phyloP scores from a whole-genome alignment of 129 eudicot genomes.

The Ambrosia trifida region DNA sequence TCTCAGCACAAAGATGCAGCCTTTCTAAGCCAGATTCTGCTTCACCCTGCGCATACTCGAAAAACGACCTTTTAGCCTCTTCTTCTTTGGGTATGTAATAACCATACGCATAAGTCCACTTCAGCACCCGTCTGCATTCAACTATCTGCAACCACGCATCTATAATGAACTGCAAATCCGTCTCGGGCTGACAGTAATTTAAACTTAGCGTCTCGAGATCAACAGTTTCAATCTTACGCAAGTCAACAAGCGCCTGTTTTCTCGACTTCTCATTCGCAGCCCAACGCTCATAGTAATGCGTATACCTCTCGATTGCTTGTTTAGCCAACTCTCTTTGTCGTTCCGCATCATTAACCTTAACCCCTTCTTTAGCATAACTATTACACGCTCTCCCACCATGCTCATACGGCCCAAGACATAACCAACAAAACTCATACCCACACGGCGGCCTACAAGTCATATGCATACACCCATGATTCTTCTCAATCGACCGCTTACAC shows the following conservation, averaged over 20 bases:
- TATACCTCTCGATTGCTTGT: constrained; percentile 35
- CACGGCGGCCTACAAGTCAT: constrained; percentile 57
- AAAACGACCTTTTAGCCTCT: constrained; percentile 32
- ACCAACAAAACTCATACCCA: constrained; percentile 51
- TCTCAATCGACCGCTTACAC: constrained; percentile 53
- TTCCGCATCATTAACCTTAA: constrained; percentile 20
- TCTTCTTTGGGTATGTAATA: constrained; percentile 38
- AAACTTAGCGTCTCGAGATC: constrained; percentile 28
- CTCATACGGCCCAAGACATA: constrained; percentile 36
- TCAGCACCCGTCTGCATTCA: constrained; percentile 52
- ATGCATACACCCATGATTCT: constrained; percentile 60
- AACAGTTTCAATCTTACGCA: constrained; percentile 23
- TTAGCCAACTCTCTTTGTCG: constrained; percentile 43
- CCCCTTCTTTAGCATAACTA: constrained; percentile 15
- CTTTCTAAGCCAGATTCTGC: constrained; percentile 50
- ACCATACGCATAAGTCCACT: constrained; percentile 51
- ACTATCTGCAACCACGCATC: constrained; percentile 57
- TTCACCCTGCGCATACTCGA: constrained; percentile 48
- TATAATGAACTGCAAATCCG: constrained; percentile 32
- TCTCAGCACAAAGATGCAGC: constrained; percentile 50
- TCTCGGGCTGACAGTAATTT: constrained; percentile 9
- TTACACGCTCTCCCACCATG: constrained; percentile 28
- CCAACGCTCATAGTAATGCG: constrained; percentile 56
- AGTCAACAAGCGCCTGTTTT: constrained; percentile 34
- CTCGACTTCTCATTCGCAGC: constrained; percentile 43